A percentile compares a stretch with the other conserved stretches of the same genome.
Conservation (phyloP, 139 green algal species). For the Gonium pectorale region DNA sequence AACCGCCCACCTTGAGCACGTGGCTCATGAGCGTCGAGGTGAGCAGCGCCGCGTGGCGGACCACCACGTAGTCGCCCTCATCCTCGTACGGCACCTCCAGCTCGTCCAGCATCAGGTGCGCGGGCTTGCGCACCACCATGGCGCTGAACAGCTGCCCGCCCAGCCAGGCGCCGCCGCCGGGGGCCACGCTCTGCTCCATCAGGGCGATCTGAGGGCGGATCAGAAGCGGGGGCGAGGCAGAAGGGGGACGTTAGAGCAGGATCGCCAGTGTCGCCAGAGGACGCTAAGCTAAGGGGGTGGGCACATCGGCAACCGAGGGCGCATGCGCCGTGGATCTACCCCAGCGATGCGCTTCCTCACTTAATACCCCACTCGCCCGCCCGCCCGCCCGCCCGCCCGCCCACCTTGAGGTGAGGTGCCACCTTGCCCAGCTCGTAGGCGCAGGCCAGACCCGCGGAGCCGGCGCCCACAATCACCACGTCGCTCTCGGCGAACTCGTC, state of each 20-base stretch:
- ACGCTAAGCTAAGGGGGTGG: too few species aligned
- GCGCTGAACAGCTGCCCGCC: slow-evolving; percentile 96
- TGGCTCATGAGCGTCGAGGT: slow-evolving; percentile 96
- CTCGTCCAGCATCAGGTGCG: slow-evolving; percentile 92
- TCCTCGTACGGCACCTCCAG: slow-evolving; percentile 90
- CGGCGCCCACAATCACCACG: slow-evolving; percentile 81
- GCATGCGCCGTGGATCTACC: too few species aligned
- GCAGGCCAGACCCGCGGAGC: slow-evolving; percentile 88
- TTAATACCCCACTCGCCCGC: too few species aligned
- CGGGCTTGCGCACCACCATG: slow-evolving; percentile 97
- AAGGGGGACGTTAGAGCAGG: too few species aligned
- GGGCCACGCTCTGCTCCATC: slow-evolving; percentile 88
- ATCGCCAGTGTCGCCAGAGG: too few species aligned
- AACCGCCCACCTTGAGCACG: slow-evolving; percentile 90
- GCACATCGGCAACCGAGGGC: too few species aligned
- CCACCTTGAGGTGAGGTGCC: slow-evolving; percentile 89
- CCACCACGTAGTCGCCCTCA: slow-evolving; percentile 95
- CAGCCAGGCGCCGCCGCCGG: slow-evolving; percentile 93
- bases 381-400: slow-evolving; percentile 62
- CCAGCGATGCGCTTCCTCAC: too few species aligned
- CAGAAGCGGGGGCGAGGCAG: too few species aligned
- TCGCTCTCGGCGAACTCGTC: slow-evolving; percentile 87
- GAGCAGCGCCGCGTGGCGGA: slow-evolving; percentile 95
- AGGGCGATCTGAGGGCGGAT: slow-evolving; percentile 87
- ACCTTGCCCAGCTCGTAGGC: slow-evolving; percentile 96